Conservation (phyloP, 176 grass and related monocot species). For the Oryza australiensis region DNA sequence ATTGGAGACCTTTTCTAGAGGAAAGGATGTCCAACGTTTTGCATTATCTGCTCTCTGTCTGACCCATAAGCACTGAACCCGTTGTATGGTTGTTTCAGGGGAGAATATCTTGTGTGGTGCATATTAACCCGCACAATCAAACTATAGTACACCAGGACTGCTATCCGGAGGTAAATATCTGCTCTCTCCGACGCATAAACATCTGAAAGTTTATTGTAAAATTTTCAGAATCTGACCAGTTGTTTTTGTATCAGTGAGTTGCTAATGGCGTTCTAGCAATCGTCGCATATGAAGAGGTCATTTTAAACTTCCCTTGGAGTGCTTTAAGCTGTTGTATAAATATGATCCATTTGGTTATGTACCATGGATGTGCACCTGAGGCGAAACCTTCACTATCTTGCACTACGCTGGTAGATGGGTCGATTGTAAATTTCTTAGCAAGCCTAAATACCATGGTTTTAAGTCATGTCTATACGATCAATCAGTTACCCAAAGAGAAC, state of each 20-base stretch:
- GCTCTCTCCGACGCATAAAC: not conserved
- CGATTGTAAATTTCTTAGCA: constrained; percentile 35
- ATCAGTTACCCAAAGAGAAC: not conserved
- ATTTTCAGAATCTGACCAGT: constrained; percentile 19
- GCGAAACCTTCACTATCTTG: not conserved
- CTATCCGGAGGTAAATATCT: constrained; percentile 53
- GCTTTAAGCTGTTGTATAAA: constrained; percentile 32
- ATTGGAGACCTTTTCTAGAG: not conserved
- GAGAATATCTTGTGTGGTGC: constrained; percentile 49
- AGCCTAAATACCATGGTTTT: not conserved
- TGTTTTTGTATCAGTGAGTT: constrained; percentile 33
- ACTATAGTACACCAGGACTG: constrained; percentile 64
- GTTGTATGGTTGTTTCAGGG: constrained; percentile 43
- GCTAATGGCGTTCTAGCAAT: not conserved
- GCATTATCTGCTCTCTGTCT: not conserved
- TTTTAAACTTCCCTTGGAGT: constrained; percentile 15
- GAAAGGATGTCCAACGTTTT: not conserved
- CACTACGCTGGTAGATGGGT: constrained; percentile 8
- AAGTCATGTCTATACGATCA: not conserved
- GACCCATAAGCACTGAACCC: constrained; percentile 17
- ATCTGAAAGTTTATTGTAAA: not conserved
- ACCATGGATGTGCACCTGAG: not conserved
- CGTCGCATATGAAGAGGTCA: not conserved
- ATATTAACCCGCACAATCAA: constrained; percentile 54
- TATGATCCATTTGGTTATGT: not conserved